phyloP scores from a whole-genome alignment of 2,329 filamentous ascomycete genomes.

The Aureobasidium pullulans region DNA sequence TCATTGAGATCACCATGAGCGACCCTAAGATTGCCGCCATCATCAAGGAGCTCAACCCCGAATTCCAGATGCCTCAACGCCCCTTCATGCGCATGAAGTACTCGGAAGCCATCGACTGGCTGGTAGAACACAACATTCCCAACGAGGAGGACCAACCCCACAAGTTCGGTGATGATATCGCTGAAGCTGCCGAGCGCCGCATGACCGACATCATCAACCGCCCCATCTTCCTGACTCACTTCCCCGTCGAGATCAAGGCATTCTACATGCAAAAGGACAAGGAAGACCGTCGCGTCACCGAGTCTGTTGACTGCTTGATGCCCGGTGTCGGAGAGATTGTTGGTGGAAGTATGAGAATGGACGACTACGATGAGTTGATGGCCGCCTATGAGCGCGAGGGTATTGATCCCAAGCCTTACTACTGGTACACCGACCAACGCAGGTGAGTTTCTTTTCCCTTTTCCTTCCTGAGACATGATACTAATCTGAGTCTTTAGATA shows the following conservation, averaged over 20 bases:
- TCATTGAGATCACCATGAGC: constrained; percentile 68
- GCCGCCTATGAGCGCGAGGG: constrained; percentile 79
- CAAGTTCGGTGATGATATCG: constrained; percentile 93
- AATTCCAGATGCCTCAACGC: constrained; percentile 70
- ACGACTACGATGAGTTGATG: constrained; percentile 82
- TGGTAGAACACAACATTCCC: constrained; percentile 78
- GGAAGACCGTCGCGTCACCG: constrained; percentile 73
- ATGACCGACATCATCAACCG: constrained; percentile 97
- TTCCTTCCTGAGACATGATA: too few species aligned
- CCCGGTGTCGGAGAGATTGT: constrained; percentile 96
- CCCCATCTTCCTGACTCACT: constrained; percentile 94
- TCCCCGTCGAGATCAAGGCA: constrained; percentile 94
- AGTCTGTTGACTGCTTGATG: constrained; percentile 83
- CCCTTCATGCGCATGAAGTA: constrained; percentile 97
- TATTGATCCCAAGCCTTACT: constrained; percentile 79
- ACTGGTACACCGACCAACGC: constrained; percentile 97
- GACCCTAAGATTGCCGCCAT: constrained; percentile 65
- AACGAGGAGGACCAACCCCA: constrained; percentile 92
- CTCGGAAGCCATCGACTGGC: constrained; percentile 87
- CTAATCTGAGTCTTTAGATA: constrained; percentile 50
- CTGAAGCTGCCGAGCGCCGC: constrained; percentile 87
- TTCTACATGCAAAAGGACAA: constrained; percentile 97
- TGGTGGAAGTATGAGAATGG: constrained; percentile 93
- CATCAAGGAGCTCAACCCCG: constrained; percentile 84
- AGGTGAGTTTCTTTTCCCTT: constrained; percentile 55